phyloP scores from a whole-genome alignment of 2,329 filamentous ascomycete species.

The Ascochyta koolunga region DNA sequence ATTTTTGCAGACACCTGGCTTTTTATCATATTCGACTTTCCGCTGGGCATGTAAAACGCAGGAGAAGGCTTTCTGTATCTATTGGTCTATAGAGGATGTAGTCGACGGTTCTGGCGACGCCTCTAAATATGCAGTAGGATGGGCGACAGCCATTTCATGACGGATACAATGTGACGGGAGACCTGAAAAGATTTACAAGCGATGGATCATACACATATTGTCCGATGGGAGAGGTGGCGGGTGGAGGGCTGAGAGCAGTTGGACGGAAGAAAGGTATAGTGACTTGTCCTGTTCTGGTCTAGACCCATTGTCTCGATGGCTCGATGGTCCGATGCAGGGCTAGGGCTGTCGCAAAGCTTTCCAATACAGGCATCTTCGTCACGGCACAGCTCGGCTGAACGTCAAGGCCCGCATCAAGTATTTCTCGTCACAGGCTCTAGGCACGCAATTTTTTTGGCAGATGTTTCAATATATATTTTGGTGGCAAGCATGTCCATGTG shows the following conservation, averaged over 20 bases:
- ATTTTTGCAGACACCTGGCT: conserved; percentile 36
- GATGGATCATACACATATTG: no score
- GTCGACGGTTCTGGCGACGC: background rate
- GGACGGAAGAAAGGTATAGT: background rate
- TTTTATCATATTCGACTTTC: conserved; percentile 44
- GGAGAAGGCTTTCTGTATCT: conserved; percentile 37
- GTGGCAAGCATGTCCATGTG: background rate
- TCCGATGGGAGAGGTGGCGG: no score
- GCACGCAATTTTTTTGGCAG: background rate
- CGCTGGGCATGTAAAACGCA: conserved; percentile 43
- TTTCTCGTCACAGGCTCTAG: background rate
- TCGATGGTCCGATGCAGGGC: no score
- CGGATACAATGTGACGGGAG: background rate
- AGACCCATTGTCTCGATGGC: no score
- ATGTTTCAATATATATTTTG: conserved; percentile 4
- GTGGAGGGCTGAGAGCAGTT: background rate
- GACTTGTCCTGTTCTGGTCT: no score
- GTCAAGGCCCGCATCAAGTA: background rate
- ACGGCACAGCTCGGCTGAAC: background rate
- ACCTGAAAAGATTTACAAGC: no score
- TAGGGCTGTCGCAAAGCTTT: background rate
- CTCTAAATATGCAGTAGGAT: background rate
- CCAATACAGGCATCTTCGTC: no score
- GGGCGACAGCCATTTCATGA: background rate
- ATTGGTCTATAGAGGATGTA: background rate